These are phyloP conservation scores for Xanthoparmelia taractica DNA, from an alignment of 495 filamentous ascomycete species.

Conservation along the genomic window DNA sequence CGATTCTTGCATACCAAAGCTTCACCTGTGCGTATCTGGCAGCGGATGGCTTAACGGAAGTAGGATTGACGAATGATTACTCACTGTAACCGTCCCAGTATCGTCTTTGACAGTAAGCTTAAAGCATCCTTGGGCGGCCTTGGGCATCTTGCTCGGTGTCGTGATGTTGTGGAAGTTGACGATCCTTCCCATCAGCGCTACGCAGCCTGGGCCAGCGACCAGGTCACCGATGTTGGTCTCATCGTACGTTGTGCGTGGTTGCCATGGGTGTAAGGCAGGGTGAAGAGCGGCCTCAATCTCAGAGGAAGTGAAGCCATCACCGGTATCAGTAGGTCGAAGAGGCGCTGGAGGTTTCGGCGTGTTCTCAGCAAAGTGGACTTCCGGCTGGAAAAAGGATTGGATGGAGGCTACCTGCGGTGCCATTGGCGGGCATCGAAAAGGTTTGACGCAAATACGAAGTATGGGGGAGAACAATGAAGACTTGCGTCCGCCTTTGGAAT, in stretches of 20 bases:
- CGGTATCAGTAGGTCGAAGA: conserved; percentile 22
- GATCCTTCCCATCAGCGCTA: conserved; percentile 51
- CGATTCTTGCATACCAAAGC: conserved; percentile 28
- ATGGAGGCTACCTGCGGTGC: conserved; percentile 38
- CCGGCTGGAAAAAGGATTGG: conserved; percentile 46
- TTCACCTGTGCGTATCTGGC: conserved; percentile 21
- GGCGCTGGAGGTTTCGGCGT: not conserved
- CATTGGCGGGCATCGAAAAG: conserved; percentile 26
- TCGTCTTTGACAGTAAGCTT: conserved; percentile 52
- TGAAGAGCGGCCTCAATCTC: conserved; percentile 38
- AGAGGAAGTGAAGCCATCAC: conserved; percentile 46
- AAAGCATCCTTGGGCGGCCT: conserved; percentile 42
- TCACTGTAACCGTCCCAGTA: conserved; percentile 48
- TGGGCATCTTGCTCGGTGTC: conserved; percentile 33
- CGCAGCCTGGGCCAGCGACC: conserved; percentile 41
- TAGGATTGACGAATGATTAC: not conserved
- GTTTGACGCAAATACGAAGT: not conserved
- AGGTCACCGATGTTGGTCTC: conserved; percentile 44
- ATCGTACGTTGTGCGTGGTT: conserved; percentile 47
- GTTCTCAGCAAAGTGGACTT: conserved; percentile 17
- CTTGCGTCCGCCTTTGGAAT: not conserved
- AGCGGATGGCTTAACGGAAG: not conserved
- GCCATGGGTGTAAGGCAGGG: conserved; percentile 43
- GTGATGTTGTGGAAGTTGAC: conserved; percentile 45
- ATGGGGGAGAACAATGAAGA: not conserved